phyloP scores from a whole-genome alignment of 768 basidiomycete genomes.

The Termitomyces eurrhizus region DNA sequence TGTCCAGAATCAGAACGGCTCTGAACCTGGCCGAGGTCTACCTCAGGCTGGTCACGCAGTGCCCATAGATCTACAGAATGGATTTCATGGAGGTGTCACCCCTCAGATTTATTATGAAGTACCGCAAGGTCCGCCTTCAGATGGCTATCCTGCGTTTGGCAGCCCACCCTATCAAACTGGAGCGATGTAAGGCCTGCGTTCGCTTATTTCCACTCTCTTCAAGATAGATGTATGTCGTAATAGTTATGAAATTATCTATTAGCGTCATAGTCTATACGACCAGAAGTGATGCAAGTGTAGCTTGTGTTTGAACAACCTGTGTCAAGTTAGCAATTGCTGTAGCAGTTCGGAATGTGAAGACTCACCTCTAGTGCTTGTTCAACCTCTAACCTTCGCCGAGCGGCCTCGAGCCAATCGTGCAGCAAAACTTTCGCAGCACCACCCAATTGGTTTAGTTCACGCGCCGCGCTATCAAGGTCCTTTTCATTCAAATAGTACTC shows the following conservation, averaged over 20 bases:
- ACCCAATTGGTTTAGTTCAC: slow-evolving; percentile 87
- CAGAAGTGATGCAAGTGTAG: slow-evolving; percentile 75
- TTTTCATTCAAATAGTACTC: slow-evolving; percentile 90
- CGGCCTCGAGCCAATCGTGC: slow-evolving; percentile 89
- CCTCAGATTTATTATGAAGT: neutral
- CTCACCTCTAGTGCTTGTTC: slow-evolving; percentile 86
- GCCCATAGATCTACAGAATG: neutral
- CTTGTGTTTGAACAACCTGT: slow-evolving; percentile 81
- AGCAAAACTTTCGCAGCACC: slow-evolving; percentile 75
- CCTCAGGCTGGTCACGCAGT: neutral
- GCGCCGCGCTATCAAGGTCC: slow-evolving; percentile 83
- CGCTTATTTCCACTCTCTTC: neutral
- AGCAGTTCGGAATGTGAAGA: slow-evolving; percentile 1
- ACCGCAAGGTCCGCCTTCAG: neutral
- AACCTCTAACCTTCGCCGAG: slow-evolving; percentile 83
- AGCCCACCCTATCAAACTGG: neutral
- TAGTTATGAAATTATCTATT: slow-evolving; percentile 14
- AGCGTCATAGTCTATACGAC: slow-evolving; percentile 50
- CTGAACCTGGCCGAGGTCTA: neutral
- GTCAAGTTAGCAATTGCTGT: slow-evolving; percentile 4
- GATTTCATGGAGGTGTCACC: neutral
- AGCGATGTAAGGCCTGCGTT: neutral
- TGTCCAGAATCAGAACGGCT: neutral
- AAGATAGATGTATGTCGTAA: neutral
- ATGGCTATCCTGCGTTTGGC: neutral